A percentile compares a stretch with the other conserved stretches of the same genome.
These are phyloP conservation scores for Onygenales sp. DNA, from an alignment of 2,329 filamentous ascomycete genomes.

Conservation along the genomic window DNA sequence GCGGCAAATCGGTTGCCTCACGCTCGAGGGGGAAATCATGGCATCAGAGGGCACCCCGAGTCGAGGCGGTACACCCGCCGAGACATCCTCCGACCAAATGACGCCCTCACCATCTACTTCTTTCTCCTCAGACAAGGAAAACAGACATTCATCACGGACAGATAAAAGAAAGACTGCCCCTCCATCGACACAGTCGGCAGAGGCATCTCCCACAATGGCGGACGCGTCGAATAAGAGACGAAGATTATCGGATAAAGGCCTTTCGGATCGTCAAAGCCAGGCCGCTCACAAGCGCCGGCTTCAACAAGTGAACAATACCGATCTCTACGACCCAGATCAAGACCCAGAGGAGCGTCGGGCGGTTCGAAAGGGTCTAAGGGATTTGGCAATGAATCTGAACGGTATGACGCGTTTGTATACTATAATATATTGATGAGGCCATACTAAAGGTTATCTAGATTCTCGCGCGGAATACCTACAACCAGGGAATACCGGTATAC, in stretches of 20 bases:
- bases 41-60: not conserved
- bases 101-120: conserved; percentile 22
- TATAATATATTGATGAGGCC: not conserved
- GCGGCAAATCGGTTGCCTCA: no score
- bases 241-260: conserved; percentile 7
- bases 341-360: conserved; percentile 59
- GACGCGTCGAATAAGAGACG: conserved; percentile 11
- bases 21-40: not conserved
- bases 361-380: conserved; percentile 59
- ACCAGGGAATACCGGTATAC: conserved; percentile 54
- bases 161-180: conserved; percentile 14
- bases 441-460: conserved; percentile 37
- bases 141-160: conserved; percentile 24
- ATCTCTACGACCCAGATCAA: conserved; percentile 69
- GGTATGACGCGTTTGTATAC: conserved; percentile 28
- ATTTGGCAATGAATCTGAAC: conserved; percentile 49
- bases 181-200: not conserved
- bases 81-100: conserved; percentile 4
- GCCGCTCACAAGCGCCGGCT: conserved; percentile 4
- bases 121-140: conserved; percentile 37
- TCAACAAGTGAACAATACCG: conserved; percentile 26
- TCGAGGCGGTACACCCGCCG: not conserved
- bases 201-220: conserved; percentile 4
- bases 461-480: conserved; percentile 63
- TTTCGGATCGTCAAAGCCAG: conserved; percentile 2